phyloP scores from a whole-genome alignment of 345 rosid genomes.

The Salix dunnii region DNA sequence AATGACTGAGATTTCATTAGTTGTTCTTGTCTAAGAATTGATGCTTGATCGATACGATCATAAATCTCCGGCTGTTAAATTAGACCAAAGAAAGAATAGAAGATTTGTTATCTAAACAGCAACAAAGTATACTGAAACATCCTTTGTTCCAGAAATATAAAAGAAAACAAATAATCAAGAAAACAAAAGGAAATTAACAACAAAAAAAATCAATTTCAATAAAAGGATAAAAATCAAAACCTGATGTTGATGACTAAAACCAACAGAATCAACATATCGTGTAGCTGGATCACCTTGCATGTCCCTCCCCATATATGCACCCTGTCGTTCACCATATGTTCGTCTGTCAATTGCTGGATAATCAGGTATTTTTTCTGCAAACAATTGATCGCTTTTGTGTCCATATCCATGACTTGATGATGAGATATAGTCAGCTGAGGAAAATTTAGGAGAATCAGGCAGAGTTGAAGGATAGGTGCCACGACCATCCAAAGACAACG shows the following conservation, averaged over 20 bases:
- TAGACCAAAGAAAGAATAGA: conserved; percentile 2
- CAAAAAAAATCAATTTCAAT: neutral
- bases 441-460: conserved; percentile 75
- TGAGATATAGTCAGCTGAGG: conserved; percentile 60
- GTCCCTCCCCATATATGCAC: conserved; percentile 68
- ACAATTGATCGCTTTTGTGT: conserved; percentile 67
- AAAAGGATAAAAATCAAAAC: conserved; percentile 25
- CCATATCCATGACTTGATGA: conserved; percentile 67
- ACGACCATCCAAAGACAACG: conserved; percentile 63
- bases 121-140: neutral
- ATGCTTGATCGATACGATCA: conserved; percentile 74
- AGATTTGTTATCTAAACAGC: neutral
- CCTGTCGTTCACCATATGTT: conserved; percentile 66
- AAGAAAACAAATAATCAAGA: too few species aligned
- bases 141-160: neutral
- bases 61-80: conserved; percentile 60
- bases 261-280: conserved; percentile 66
- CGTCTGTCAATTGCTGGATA: conserved; percentile 68
- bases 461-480: conserved; percentile 58
- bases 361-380: conserved; percentile 67
- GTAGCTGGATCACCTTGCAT: conserved; percentile 60
- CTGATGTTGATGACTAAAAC: conserved; percentile 76
- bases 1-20: conserved; percentile 64
- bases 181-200: neutral
- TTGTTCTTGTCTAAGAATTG: conserved; percentile 81